These are phyloP conservation scores for Paratrimastix pyriformis DNA, from an alignment of 78 protist genomes.

Conservation along the genomic window DNA sequence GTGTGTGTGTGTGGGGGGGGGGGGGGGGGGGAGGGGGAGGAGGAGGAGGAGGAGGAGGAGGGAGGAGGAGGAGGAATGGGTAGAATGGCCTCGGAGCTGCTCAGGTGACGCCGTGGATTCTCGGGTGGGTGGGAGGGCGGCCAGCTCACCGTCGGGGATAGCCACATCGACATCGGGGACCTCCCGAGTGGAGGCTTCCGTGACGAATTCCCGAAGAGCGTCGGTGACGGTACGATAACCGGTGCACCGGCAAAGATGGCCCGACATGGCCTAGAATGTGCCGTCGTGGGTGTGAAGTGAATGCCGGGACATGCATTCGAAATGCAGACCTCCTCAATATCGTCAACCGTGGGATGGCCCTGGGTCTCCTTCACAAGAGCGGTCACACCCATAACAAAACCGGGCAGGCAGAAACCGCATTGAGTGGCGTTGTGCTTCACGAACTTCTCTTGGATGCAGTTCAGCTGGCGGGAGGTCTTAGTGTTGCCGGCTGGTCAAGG, in stretches of 20 bases:
- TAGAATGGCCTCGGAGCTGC: no score
- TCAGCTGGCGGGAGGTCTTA: neutral
- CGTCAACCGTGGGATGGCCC: neutral
- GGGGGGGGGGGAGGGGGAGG: no score
- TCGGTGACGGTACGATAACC: conserved; percentile 19
- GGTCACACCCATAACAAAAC: conserved; percentile 58
- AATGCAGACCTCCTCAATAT: conserved; percentile 33
- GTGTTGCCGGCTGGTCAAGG: neutral
- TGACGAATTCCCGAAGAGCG: neutral
- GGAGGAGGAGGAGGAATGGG: no score
- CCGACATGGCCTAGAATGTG: neutral
- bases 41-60: no score
- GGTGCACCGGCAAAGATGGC: conserved; percentile 29
- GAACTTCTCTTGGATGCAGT: conserved; percentile 40
- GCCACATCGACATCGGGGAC: neutral
- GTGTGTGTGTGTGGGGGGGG: no score
- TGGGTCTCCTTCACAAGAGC: conserved; percentile 13
- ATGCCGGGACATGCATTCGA: no score
- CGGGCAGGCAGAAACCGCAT: conserved; percentile 92
- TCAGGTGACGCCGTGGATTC: no score
- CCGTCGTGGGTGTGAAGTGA: no score
- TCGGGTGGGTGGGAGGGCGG: no score
- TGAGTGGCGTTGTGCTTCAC: conserved; percentile 65
- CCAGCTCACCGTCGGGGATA: no score
- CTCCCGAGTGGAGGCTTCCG: neutral